Conservation (phyloP, 306 rosid genomes). For the Neltuma alba region DNA sequence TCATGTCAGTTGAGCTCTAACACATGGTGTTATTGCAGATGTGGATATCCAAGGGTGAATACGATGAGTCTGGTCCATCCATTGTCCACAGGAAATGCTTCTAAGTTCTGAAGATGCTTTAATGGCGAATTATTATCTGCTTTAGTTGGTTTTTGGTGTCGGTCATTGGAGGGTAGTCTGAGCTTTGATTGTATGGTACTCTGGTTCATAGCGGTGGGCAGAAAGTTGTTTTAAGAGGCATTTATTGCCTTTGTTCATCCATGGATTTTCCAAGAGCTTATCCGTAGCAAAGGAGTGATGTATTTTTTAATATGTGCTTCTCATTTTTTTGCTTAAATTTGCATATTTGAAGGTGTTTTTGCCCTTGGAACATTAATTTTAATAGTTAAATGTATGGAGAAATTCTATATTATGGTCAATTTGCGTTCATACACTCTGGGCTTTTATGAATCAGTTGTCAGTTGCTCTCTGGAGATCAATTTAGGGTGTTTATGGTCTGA, state of each 20-base stretch:
- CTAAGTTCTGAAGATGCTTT: slow-evolving; percentile 57
- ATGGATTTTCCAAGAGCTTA: slow-evolving; percentile 57
- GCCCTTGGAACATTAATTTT: slow-evolving; percentile 61
- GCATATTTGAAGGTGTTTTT: slow-evolving; percentile 49
- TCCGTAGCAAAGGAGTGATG: slow-evolving; percentile 73
- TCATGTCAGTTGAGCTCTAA: slow-evolving; percentile 27
- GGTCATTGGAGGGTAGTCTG: slow-evolving; percentile 39
- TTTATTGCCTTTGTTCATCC: slow-evolving; percentile 49
- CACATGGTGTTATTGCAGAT: slow-evolving; percentile 53
- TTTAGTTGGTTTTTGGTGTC: slow-evolving; percentile 84
- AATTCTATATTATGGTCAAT: slow-evolving; percentile 55
- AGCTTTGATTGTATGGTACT: slow-evolving; percentile 43
- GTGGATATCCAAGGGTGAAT: slow-evolving; percentile 97
- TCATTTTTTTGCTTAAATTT: slow-evolving; percentile 3
- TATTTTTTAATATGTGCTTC: slow-evolving; percentile 42
- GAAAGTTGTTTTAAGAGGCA: slow-evolving; percentile 38
- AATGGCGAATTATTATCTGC: slow-evolving; percentile 68
- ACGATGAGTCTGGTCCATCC: slow-evolving; percentile 95
- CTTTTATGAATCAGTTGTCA: neutral
- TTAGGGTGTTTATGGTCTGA: neutral
- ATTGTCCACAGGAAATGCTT: slow-evolving; percentile 99
- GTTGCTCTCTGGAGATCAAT: neutral
- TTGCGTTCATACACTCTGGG: slow-evolving; percentile 47
- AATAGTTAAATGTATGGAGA: slow-evolving; percentile 66
- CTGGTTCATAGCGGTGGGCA: slow-evolving; percentile 42